Evolutionary conservation across 768 basidiomycete genomes (phyloP), one percentile per base, ranked within the genome.

Genomic region (Termitomyces sp.): DNA sequence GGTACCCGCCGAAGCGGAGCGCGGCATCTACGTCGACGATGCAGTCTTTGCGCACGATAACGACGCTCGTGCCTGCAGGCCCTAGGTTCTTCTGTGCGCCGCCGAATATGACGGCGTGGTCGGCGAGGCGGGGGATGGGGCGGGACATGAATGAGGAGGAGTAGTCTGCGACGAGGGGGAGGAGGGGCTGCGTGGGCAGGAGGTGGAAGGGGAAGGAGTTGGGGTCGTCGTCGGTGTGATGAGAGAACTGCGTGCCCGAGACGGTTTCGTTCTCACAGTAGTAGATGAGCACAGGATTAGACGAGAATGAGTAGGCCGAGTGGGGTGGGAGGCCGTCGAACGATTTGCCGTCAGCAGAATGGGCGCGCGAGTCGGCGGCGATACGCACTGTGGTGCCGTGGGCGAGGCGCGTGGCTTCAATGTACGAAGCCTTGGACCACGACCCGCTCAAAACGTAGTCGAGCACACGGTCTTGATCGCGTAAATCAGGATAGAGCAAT

Each of bases 191-290:
- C 55, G 80, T 67, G 0, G 82, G 77, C 43, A 95, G 76, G 53
- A 80, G 76, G 58, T 88, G 79, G 76, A 89, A 94, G 4, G 95
- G 95, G 78, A 98, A 97, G 21, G 86, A 78, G 24, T 78, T 75
- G 5, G 82, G 73, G 24, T 75, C 77, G 19, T 66, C 64, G 0
- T 40, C 0, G n/a, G 69, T 55, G 2, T 86, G n/a, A n/a, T 74
- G 73, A n/a, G 59, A 40, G 28, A 90, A 98, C 74, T 98, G 87
- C 45, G 94, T 87, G 42, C 97, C 97, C 62, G 96, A 88, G 55
- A 98, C 89, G 14, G 97, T 99, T 76, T 99, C 97, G 77, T 99
- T 99, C 70, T 97, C 97, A 80, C 97, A 99, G 74, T 97, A 98
- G 74, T 96, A 98, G 56, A 98, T 86, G 62, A 95, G 80, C 26